Percentiles rank a stretch among this genome's conserved stretches.
Conservation (phyloP, 805 yeast genomes). For the Soucietia sequanensis region DNA sequence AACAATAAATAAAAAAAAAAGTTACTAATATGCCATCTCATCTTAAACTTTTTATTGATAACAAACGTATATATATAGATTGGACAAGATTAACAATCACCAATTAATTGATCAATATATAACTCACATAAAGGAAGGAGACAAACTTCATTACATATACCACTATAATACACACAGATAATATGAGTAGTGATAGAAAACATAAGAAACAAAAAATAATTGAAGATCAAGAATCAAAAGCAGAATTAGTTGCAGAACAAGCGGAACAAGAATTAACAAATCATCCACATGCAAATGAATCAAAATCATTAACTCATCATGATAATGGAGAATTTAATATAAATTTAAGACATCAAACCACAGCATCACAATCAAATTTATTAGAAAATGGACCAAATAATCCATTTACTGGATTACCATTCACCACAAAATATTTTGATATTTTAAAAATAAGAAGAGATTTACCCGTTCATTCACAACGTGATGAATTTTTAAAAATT, state of each 20-base stretch:
- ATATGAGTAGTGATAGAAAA: conserved; percentile 35
- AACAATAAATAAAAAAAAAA: too few species aligned
- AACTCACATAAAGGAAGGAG: too few species aligned
- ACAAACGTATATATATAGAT: too few species aligned
- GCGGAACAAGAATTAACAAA: conserved; percentile 54
- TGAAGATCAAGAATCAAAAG: conserved; percentile 50
- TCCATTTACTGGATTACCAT: conserved; percentile 74
- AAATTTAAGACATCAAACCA: conserved; percentile 59
- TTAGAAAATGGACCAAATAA: conserved; percentile 61
- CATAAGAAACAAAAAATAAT: conserved; percentile 46
- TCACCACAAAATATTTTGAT: conserved; percentile 67
- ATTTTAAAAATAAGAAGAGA: conserved; percentile 79
- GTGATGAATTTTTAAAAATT: conserved; percentile 80
- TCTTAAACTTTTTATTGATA: too few species aligned
- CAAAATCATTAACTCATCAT: conserved; percentile 47
- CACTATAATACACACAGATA: not conserved
- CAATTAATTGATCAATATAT: too few species aligned
- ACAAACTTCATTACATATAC: too few species aligned
- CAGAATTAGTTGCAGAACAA: conserved; percentile 65
- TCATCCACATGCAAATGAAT: conserved; percentile 46
- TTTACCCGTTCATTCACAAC: conserved; percentile 90
- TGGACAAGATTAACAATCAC: too few species aligned
- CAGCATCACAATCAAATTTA: conserved; percentile 57
- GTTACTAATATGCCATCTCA: too few species aligned
- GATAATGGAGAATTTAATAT: conserved; percentile 65